Evolutionary conservation across 2,329 filamentous ascomycete species (phyloP).

Genomic region (Grosmannia huntii): DNA sequence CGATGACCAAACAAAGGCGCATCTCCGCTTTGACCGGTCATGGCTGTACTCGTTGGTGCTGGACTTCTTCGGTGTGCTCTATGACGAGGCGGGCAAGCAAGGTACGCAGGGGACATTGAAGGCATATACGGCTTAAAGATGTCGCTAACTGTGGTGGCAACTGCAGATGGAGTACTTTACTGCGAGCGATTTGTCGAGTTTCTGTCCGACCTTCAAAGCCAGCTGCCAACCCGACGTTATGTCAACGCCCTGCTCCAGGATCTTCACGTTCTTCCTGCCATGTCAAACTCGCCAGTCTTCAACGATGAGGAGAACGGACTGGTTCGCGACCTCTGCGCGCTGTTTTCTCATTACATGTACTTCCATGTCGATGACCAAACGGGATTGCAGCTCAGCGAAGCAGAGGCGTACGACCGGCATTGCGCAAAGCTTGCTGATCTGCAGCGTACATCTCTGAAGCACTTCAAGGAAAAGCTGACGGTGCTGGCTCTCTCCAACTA

Average conservation of each 20-base stretch:
- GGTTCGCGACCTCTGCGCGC: slow-evolving; percentile 63
- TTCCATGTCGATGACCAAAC: slow-evolving; percentile 90
- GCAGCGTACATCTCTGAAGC: slow-evolving; percentile 63
- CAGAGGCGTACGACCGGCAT: slow-evolving; percentile 68
- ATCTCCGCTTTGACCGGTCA: slow-evolving; percentile 77
- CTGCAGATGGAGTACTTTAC: slow-evolving; percentile 56
- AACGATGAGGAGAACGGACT: slow-evolving; percentile 62
- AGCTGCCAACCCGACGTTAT: slow-evolving; percentile 85
- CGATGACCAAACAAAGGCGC: slow-evolving; percentile 65
- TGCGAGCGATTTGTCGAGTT: slow-evolving; percentile 92
- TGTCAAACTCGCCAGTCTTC: slow-evolving; percentile 68
- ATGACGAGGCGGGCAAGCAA: slow-evolving; percentile 28
- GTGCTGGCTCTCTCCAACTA: slow-evolving; percentile 88
- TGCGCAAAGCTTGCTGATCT: slow-evolving; percentile 64
- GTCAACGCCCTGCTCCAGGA: slow-evolving; percentile 82
- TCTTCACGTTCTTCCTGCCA: slow-evolving; percentile 65
- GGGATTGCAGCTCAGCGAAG: slow-evolving; percentile 58
- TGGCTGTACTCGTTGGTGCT: slow-evolving; percentile 84
- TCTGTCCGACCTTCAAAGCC: slow-evolving; percentile 79
- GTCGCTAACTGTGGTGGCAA: neutral
- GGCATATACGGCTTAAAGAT: neutral
- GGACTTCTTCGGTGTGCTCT: slow-evolving; percentile 67
- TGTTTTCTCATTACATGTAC: slow-evolving; percentile 77
- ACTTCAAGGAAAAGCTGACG: slow-evolving; percentile 84
- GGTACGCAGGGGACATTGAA: neutral